These are phyloP conservation scores for Solanum chmielewskii DNA, from an alignment of 257 asterid species.

Conservation along the genomic window DNA sequence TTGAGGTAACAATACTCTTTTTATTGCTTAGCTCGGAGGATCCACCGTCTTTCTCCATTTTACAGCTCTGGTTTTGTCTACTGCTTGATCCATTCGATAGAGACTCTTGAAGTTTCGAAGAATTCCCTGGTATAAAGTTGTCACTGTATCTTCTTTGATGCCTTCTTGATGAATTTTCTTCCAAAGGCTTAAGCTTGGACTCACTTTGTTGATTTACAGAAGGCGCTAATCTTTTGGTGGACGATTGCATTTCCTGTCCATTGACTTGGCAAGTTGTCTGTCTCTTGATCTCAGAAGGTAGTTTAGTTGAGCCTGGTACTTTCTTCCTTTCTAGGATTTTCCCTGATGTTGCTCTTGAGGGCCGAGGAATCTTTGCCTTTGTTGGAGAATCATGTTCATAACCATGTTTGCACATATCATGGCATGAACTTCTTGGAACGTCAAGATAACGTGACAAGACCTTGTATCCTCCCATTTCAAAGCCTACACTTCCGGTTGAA, in stretches of 20 bases:
- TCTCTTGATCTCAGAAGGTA: background rate
- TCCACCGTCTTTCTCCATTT: background rate
- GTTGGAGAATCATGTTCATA: background rate
- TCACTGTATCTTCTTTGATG: background rate
- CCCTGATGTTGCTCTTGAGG: background rate
- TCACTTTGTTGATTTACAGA: background rate
- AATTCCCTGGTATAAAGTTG: background rate
- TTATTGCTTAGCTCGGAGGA: background rate
- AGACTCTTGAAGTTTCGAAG: background rate
- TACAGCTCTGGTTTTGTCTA: background rate
- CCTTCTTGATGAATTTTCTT: background rate
- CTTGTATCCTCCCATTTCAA: conserved; percentile 2
- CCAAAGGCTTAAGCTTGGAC: background rate
- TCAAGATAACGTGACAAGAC: conserved; percentile 25
- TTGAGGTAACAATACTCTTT: background rate
- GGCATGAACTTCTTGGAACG: background rate
- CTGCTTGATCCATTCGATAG: background rate
- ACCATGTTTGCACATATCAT: background rate
- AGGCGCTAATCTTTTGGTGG: background rate
- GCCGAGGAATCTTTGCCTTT: background rate
- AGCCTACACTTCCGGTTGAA: conserved; percentile 13
- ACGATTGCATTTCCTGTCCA: background rate
- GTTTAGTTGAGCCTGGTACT: background rate
- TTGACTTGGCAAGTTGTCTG: background rate
- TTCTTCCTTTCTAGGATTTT: background rate